Conservation (phyloP, 805 yeast species). For the Lipomyces yamanashiensis region DNA sequence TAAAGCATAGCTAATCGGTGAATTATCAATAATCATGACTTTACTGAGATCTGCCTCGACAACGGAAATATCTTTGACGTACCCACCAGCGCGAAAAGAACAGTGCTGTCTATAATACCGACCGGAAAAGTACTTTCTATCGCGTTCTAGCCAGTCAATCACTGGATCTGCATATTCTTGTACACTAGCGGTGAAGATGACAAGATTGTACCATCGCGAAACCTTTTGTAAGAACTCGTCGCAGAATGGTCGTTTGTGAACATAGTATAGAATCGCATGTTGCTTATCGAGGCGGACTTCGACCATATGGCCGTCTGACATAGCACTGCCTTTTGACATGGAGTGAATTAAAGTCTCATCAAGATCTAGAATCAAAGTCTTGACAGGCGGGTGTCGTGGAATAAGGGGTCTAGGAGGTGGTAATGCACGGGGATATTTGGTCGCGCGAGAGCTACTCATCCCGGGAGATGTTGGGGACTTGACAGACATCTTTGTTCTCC, state of each 20-base stretch:
- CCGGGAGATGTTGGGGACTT: conserved; percentile 35
- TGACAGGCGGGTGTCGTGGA: conserved; percentile 43
- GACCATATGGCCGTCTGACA: conserved; percentile 65
- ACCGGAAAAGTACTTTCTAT: conserved; percentile 56
- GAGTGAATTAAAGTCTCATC: conserved; percentile 97
- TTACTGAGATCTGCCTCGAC: conserved; percentile 64
- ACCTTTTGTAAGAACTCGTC: conserved; percentile 81
- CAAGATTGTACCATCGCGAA: conserved; percentile 83
- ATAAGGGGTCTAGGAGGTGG: conserved; percentile 35
- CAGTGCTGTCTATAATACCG: conserved; percentile 83
- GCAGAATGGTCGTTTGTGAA: conserved; percentile 89
- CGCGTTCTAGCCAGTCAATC: conserved; percentile 85
- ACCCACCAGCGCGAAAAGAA: conserved; percentile 74
- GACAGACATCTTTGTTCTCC: conserved; percentile 10
- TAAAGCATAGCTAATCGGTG: conserved; percentile 84
- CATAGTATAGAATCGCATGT: conserved; percentile 82
- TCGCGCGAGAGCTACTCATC: conserved; percentile 11
- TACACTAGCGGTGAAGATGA: conserved; percentile 92
- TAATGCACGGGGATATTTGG: conserved; percentile 23
- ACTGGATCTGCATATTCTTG: conserved; percentile 97
- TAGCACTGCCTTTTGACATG: conserved; percentile 61
- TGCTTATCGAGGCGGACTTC: conserved; percentile 72
- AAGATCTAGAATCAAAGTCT: conserved; percentile 81
- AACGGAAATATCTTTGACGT: conserved; percentile 71
- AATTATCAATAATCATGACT: conserved; percentile 84